Conservation (phyloP, 1,284 basidiomycete genomes). For the Puccinia horiana region DNA sequence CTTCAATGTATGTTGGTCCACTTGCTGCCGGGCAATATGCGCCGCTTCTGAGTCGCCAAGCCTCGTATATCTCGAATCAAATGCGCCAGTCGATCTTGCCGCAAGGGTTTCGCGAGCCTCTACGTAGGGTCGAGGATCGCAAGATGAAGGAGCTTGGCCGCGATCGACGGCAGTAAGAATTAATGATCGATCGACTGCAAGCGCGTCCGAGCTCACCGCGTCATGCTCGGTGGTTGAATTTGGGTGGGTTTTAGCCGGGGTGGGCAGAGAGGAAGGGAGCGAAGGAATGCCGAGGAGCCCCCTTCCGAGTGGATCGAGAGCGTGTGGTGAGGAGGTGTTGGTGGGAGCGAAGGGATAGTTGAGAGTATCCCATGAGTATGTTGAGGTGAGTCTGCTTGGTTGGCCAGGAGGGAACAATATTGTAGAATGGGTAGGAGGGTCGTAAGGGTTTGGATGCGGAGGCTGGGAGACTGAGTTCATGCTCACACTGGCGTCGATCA, state of each 20-base stretch:
- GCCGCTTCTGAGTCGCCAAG: neutral
- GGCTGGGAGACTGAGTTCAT: neutral
- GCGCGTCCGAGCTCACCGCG: neutral
- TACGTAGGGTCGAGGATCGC: neutral
- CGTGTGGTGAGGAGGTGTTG: neutral
- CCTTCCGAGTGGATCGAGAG: neutral
- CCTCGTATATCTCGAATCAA: neutral
- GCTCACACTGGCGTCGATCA: neutral
- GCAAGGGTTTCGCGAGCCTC: neutral
- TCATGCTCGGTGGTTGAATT: neutral
- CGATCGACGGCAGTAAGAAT: neutral
- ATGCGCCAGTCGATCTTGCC: neutral
- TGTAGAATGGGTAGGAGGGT: neutral
- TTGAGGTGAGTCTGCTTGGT: neutral
- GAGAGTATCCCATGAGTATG: neutral
- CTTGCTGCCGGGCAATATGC: neutral
- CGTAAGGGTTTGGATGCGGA: slow-evolving; percentile 5
- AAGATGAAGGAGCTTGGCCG: neutral
- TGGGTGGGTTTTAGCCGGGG: neutral
- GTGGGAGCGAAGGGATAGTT: neutral
- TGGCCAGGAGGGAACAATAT: neutral
- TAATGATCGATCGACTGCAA: neutral
- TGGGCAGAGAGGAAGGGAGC: neutral
- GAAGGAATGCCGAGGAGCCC: neutral
- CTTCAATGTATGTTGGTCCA: neutral